Evolutionary conservation across 2,329 filamentous ascomycete genomes (phyloP), one percentile per base, ranked within the genome.

Genomic region (Pestalotiopsis sp.): DNA sequence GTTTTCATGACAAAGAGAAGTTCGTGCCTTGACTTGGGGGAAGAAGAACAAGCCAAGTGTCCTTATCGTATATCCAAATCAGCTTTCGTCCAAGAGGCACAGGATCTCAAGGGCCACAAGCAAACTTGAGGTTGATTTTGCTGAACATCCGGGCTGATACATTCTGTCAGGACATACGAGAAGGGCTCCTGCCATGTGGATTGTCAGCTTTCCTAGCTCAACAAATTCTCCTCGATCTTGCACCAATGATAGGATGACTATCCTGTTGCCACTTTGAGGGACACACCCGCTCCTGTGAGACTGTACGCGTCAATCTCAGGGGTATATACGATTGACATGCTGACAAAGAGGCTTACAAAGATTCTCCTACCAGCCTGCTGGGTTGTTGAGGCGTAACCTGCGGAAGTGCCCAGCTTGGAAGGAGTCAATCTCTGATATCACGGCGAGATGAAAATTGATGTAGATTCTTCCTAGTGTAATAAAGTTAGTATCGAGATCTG

Each of bases 261-360:
- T 52, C 7, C 45, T 52, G 17, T 52, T 52, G 27, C 57, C 57
- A 59, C 23, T 25, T 59, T 27, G 12, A 25, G 27, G 57, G 57
- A 31, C 14, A 27, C 57, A 59, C 57, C 57, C 23, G 57, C 23
- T 25, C 57, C 17, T 23, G n/a, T 27, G 57, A 14, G 57, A 59
- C 23, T 59, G 57, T 31, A 25, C 57, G 45, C 45, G 45, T 52
- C 17, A 27, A 59, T 27, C 14, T 31, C 57, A 25, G 57, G 23
- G 59, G 59, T 20, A 11, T 20, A 17, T 45, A 20, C 20, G 40
- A 49, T 45, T 20, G 40, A 12, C 40, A 49, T 49, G 40, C 38
- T 64, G 36, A 64, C 61, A 49, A 61, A 61, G 38, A 64, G 40
- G 61, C 61, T 64, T 64, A 64, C 61, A 64, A 64, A 49, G 17